Evolutionary conservation across 371 early-diverging fungal species (phyloP).

Genomic region (Dichotomocladium elegans): DNA sequence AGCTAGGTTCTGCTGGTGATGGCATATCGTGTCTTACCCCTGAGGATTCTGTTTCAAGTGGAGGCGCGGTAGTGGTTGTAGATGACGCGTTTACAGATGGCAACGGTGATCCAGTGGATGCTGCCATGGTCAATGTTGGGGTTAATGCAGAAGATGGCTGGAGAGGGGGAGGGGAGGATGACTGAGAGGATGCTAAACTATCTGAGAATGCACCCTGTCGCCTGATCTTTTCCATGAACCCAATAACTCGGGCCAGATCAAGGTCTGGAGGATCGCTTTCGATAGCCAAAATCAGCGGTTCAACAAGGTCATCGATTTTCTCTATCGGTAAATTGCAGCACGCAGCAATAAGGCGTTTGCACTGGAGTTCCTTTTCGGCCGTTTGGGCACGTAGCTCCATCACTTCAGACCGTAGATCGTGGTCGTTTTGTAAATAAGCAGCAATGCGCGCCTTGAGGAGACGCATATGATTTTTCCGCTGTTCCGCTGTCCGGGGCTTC

Average conservation of each 20-base stretch:
- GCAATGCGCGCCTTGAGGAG: constrained; percentile 38
- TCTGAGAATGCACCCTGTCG: constrained; percentile 25
- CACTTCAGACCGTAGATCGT: constrained; percentile 37
- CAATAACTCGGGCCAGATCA: constrained; percentile 49
- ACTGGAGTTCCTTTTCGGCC: constrained; percentile 53
- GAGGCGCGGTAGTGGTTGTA: not conserved
- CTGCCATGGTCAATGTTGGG: not conserved
- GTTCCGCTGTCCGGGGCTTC: constrained; percentile 4
- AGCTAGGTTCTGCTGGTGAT: not conserved
- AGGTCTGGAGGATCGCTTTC: constrained; percentile 67
- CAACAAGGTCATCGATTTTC: constrained; percentile 61
- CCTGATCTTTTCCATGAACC: constrained; percentile 49
- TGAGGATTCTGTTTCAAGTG: no score
- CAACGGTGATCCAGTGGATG: not conserved
- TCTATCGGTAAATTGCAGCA: constrained; percentile 66
- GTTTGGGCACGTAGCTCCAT: constrained; percentile 24
- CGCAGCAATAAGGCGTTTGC: constrained; percentile 66
- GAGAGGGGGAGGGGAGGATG: constrained; percentile 3
- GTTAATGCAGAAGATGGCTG: not conserved
- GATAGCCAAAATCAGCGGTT: constrained; percentile 60
- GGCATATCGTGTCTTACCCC: no score
- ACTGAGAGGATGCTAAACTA: not conserved
- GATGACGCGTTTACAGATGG: no score
- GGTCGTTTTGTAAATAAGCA: constrained; percentile 42
- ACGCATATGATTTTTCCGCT: constrained; percentile 29